Percentiles rank a stretch among this genome's conserved stretches.
These are phyloP conservation scores for Cordia subcordata DNA, from an alignment of 257 asterid genomes.

Conservation along the genomic window DNA sequence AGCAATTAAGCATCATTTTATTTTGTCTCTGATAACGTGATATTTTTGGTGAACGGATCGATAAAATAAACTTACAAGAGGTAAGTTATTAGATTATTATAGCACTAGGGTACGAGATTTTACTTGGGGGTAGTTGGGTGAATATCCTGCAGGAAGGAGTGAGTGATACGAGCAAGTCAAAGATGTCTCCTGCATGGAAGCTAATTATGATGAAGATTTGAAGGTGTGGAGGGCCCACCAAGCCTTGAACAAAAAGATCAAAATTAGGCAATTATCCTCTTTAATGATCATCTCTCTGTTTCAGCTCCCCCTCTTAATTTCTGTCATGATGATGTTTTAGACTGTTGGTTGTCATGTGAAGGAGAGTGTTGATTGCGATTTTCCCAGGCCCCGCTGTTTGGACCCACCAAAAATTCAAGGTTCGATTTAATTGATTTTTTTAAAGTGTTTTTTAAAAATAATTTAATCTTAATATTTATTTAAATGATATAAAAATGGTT, in stretches of 20 bases:
- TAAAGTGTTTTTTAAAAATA: too few species aligned
- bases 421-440: too few species aligned
- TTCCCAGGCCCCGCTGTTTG: too few species aligned
- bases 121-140: not conserved
- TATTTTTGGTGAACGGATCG: conserved; percentile 10
- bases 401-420: too few species aligned
- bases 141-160: conserved; percentile 28
- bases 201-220: conserved; percentile 26
- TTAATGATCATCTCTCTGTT: not conserved
- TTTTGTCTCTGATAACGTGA: conserved; percentile 44
- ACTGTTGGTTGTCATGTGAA: conserved; percentile 15
- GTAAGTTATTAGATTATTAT: too few species aligned
- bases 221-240: conserved; percentile 11
- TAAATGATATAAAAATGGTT: too few species aligned
- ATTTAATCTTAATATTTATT: too few species aligned
- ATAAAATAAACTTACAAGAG: too few species aligned
- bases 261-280: conserved; percentile 10
- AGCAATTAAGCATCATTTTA: conserved; percentile 55
- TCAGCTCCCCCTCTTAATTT: conserved; percentile 1
- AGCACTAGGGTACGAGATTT: too few species aligned
- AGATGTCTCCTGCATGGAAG: conserved; percentile 79
- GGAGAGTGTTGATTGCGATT: conserved; percentile 8
- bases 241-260: conserved; percentile 7
- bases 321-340: conserved; percentile 14
- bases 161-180: too few species aligned